These are phyloP conservation scores for Cercospora zeina DNA, from an alignment of 2,329 filamentous ascomycete species.

Conservation along the genomic window DNA sequence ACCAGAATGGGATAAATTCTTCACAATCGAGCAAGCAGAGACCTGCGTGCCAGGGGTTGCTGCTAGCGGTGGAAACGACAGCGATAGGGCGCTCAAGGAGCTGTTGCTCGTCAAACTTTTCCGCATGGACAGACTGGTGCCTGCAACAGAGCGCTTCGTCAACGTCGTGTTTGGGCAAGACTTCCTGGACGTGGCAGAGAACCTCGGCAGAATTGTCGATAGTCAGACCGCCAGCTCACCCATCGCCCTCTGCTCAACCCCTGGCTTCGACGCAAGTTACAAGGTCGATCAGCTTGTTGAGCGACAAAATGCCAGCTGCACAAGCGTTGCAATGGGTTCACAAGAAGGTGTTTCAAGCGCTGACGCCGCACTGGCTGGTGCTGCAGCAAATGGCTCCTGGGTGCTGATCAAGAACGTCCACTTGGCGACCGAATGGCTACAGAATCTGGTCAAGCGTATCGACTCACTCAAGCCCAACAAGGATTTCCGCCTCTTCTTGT, in stretches of 20 bases:
- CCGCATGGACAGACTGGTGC: conserved; percentile 92
- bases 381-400: conserved; percentile 89
- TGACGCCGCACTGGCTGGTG: conserved; percentile 92
- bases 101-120: conserved; percentile 90
- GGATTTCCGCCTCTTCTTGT: conserved; percentile 92
- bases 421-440: conserved; percentile 90
- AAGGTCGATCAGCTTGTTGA: conserved; percentile 96
- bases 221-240: conserved; percentile 82
- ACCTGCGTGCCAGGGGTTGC: conserved; percentile 76
- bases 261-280: conserved; percentile 97
- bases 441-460: conserved; percentile 95
- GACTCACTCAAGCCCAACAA: conserved; percentile 90
- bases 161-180: conserved; percentile 78
- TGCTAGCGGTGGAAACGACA: conserved; percentile 55
- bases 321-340: conserved; percentile 98
- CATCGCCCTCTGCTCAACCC: conserved; percentile 88
- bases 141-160: conserved; percentile 88
- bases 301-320: conserved; percentile 76
- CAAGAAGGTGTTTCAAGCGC: conserved; percentile 90
- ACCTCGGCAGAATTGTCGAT: conserved; percentile 79
- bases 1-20: conserved; percentile 76
- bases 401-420: conserved; percentile 99
- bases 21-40: conserved; percentile 82
- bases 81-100: conserved; percentile 77
- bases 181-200: conserved; percentile 80